Evolutionary conservation across 164 flowering plant species (phyloP).

Genomic region (Protea cynaroides): DNA sequence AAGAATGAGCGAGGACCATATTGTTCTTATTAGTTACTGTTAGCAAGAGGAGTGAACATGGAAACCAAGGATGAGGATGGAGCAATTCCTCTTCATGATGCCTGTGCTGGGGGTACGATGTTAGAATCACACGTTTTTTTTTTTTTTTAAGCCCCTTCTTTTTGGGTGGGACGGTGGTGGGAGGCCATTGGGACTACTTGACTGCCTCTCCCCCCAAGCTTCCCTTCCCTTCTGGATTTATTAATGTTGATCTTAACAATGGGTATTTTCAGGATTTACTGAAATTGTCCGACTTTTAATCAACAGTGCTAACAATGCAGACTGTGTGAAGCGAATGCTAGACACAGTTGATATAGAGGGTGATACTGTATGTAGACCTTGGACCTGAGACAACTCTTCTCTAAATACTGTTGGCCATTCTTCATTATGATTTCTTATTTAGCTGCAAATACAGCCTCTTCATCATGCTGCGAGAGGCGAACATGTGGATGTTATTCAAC

Average conservation of each 20-base stretch:
- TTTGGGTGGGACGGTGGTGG: slow-evolving; percentile 40
- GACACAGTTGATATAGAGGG: slow-evolving; percentile 77
- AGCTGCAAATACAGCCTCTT: slow-evolving; percentile 55
- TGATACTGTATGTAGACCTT: slow-evolving; percentile 61
- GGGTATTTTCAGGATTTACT: slow-evolving; percentile 45
- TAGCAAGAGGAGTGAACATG: slow-evolving; percentile 79
- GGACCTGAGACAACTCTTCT: background rate
- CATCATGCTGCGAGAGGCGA: slow-evolving; percentile 95
- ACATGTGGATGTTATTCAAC: slow-evolving; percentile 49
- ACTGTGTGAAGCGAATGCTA: slow-evolving; percentile 50
- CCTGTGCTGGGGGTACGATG: slow-evolving; percentile 82
- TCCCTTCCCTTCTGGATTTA: background rate
- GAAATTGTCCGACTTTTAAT: slow-evolving; percentile 67
- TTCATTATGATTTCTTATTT: background rate
- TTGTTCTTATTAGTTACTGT: slow-evolving; percentile 45
- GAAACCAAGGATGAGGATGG: slow-evolving; percentile 89
- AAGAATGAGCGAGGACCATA: background rate
- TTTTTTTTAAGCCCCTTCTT: too few relatives aligned
- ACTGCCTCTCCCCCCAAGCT: background rate
- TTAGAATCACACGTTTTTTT: background rate
- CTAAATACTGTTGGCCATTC: background rate
- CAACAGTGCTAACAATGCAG: slow-evolving; percentile 35
- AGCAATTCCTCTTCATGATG: slow-evolving; percentile 95
- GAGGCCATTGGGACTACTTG: slow-evolving; percentile 30
- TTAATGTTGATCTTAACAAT: background rate